Conservation (phyloP, 2,329 filamentous ascomycete genomes). For the Xylariaceae sp. region DNA sequence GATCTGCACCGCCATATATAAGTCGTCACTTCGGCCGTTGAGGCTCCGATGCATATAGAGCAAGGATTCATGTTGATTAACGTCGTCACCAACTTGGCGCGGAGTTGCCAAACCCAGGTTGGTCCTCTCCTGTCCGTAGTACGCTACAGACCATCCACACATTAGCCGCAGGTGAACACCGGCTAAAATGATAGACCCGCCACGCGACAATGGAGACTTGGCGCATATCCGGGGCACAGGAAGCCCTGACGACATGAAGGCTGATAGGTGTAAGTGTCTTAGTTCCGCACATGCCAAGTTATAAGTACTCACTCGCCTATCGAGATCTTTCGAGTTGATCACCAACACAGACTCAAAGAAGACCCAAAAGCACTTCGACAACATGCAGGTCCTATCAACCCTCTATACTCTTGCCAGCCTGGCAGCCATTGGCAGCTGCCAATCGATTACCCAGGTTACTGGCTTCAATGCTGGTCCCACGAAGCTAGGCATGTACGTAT, state of each 20-base stretch:
- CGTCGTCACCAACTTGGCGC: slow-evolving; percentile 13
- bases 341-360: background rate
- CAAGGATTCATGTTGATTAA: slow-evolving; percentile 18
- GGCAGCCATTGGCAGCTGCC: slow-evolving; percentile 35
- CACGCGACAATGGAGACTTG: slow-evolving; percentile 23
- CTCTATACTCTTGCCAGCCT: slow-evolving; percentile 35
- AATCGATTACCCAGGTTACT: slow-evolving; percentile 39
- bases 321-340: background rate
- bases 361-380: slow-evolving; percentile 9
- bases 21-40: slow-evolving; percentile 16
- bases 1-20: background rate
- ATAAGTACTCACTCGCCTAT: slow-evolving; percentile 11
- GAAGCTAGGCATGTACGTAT: slow-evolving; percentile 43
- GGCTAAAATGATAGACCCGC: slow-evolving; percentile 25
- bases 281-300: background rate
- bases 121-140: slow-evolving; percentile 6
- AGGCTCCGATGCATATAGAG: slow-evolving; percentile 16
- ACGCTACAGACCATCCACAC: slow-evolving; percentile 9
- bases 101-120: slow-evolving; percentile 22
- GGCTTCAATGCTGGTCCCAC: slow-evolving; percentile 43
- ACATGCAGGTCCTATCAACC: slow-evolving; percentile 24
- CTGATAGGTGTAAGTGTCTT: slow-evolving; percentile 10
- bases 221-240: slow-evolving; percentile 22
- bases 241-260: background rate
- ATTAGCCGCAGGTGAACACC: slow-evolving; percentile 25